These are phyloP conservation scores for Tolypocladium cylindrosporum DNA, from an alignment of 2,329 filamentous ascomycete genomes.

Conservation along the genomic window DNA sequence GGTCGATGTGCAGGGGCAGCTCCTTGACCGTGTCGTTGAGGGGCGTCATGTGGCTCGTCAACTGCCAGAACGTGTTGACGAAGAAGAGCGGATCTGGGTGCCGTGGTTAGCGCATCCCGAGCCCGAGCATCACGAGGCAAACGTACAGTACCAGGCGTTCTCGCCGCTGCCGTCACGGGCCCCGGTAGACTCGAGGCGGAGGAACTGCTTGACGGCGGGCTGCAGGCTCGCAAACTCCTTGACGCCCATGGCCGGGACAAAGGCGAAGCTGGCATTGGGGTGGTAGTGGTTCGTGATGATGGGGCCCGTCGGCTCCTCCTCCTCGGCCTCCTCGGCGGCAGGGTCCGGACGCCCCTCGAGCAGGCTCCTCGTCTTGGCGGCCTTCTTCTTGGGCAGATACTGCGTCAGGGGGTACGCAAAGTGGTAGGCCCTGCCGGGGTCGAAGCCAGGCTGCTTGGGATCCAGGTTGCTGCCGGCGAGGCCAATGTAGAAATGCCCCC, in stretches of 20 bases:
- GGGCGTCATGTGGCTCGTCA: conserved; percentile 81
- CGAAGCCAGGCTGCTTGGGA: conserved; percentile 61
- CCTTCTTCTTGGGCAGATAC: conserved; percentile 85
- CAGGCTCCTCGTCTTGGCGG: conserved; percentile 77
- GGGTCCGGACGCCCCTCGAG: conserved; percentile 42
- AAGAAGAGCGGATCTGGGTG: conserved; percentile 66
- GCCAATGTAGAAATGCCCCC: conserved; percentile 87
- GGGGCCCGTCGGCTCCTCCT: conserved; percentile 49
- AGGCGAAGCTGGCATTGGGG: conserved; percentile 82
- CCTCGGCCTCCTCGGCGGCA: conserved; percentile 38
- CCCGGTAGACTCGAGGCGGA: conserved; percentile 69
- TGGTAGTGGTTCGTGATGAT: conserved; percentile 83
- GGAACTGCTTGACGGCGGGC: conserved; percentile 65
- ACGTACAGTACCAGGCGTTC: conserved; percentile 77
- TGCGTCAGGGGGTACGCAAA: conserved; percentile 81
- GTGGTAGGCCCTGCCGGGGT: conserved; percentile 67
- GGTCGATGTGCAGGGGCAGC: conserved; percentile 71
- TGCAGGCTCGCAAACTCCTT: conserved; percentile 57
- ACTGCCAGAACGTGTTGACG: conserved; percentile 95
- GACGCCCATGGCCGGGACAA: conserved; percentile 71
- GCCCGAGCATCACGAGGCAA: background rate
- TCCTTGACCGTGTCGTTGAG: conserved; percentile 82
- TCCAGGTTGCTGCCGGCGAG: conserved; percentile 69
- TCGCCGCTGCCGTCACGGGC: conserved; percentile 75
- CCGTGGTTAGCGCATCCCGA: conserved; percentile 6